phyloP scores from a whole-genome alignment of 2,329 filamentous ascomycete species.

The Diaporthe sp. region DNA sequence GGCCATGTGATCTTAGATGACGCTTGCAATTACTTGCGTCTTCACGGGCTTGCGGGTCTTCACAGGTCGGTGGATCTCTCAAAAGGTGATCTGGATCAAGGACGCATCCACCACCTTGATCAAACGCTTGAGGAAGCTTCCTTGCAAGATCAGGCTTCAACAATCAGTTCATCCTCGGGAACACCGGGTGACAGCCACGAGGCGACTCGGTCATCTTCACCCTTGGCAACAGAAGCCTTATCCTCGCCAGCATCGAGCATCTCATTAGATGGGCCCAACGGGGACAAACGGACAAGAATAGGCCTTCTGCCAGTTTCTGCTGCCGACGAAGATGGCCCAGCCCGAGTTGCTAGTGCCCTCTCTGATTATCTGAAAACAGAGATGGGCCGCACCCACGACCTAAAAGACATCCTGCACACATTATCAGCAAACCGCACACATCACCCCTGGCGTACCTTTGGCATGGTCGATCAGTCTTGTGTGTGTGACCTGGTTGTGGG shows the following conservation, averaged over 20 bases:
- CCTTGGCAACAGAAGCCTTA: background rate
- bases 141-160: background rate
- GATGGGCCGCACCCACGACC: background rate
- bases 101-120: background rate
- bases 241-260: background rate
- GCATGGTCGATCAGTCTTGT: background rate
- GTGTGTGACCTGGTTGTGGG: background rate
- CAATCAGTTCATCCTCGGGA: background rate
- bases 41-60: background rate
- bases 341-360: background rate
- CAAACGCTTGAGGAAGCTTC: background rate
- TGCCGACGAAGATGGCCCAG: constrained; percentile 14
- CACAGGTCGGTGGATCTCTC: constrained; percentile 10
- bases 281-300: background rate
- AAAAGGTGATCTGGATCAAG: background rate
- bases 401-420: constrained; percentile 2
- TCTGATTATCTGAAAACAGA: background rate
- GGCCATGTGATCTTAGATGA: constrained; percentile 19
- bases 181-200: background rate
- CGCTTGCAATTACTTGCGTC: constrained; percentile 3
- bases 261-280: background rate
- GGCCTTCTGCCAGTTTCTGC: constrained; percentile 5
- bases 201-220: background rate
- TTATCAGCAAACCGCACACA: background rate
- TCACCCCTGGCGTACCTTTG: constrained; percentile 12